Evolutionary conservation across 2,329 filamentous ascomycete genomes (phyloP).

Genomic region (Exophiala xenobiotica): DNA sequence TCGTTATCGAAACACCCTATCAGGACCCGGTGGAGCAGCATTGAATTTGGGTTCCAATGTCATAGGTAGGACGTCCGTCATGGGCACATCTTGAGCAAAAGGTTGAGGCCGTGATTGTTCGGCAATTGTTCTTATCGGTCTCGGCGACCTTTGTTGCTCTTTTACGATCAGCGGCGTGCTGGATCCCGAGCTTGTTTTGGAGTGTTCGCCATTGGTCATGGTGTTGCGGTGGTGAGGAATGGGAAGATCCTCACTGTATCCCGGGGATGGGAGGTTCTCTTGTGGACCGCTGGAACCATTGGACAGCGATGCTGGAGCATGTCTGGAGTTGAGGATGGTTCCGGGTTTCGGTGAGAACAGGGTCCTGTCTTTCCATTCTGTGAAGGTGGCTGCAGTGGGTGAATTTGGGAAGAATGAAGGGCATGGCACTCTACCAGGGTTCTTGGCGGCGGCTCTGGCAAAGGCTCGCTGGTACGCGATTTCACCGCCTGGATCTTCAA

Average conservation of each 20-base stretch:
- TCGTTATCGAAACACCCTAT: not conserved
- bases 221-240: not conserved
- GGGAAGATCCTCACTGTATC: conserved; percentile 2
- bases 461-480: conserved; percentile 29
- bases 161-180: not conserved
- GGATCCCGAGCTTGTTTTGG: not conserved
- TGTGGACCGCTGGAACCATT: not conserved
- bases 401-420: conserved; percentile 28
- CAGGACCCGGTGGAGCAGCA: not conserved
- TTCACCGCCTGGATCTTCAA: conserved; percentile 28
- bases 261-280: conserved; percentile 8
- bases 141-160: not conserved
- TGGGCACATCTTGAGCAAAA: not conserved
- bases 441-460: conserved; percentile 6
- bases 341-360: conserved; percentile 13
- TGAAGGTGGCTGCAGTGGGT: conserved; percentile 21
- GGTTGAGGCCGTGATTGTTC: not conserved
- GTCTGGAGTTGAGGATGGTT: not conserved
- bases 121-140: not conserved
- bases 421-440: conserved; percentile 21
- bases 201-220: not conserved
- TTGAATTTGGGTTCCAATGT: conserved; percentile 2
- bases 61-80: not conserved
- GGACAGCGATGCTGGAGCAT: not conserved
- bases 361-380: conserved; percentile 15